Evolutionary conservation across 768 basidiomycete species (phyloP), one percentile per base, ranked within the genome.

Genomic region (Amanita inopinata): DNA sequence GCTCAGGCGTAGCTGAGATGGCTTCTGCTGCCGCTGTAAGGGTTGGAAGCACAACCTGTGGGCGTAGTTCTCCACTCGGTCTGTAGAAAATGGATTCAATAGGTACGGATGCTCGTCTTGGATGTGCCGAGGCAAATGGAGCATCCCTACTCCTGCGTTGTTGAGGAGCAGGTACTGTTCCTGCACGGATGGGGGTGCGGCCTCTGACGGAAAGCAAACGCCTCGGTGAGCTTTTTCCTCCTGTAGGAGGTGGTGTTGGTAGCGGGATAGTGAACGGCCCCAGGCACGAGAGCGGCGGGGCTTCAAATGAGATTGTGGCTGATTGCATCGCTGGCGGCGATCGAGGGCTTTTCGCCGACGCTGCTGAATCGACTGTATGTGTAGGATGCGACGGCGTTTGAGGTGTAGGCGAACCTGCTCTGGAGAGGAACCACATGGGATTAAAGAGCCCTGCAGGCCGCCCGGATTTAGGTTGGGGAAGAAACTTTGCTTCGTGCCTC

Each of bases 341-440:
- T 10, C 35, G 25, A 44, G 30, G 3, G 11, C 11, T 27, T 37
- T 36, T 37, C 34, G 34, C 24, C 18, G 33, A 10, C 25, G 43
- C 5, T 19, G 34, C 15, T 22, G 33, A 22, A 24, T 34, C 41
- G 17, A 31, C 34, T 32, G 41, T 25, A 18, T 23, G 19, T 9
- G 41, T 24, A 6, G 15, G 6, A 37, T 33, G 23, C 18, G 43
- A 18, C 18, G 43, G 11, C 25, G 22, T 36, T 20, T 36, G 43
- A 7, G 23, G 34, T 18, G 43, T 36, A 37, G 43, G 43, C 3
- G 43, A 44, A 5, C 43, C 34, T 11, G 43, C 20, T 20, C 34
- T 22, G 4, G 43, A 44, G 23, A 44, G 28, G 43, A 44, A 44
- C 4, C 43, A 34, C 43, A 44, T 37, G 15, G 43, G 32, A 27